Evolutionary conservation across 257 asterid genomes (phyloP), one percentile per base, ranked within the genome.

Genomic region (Plantago elongata): DNA sequence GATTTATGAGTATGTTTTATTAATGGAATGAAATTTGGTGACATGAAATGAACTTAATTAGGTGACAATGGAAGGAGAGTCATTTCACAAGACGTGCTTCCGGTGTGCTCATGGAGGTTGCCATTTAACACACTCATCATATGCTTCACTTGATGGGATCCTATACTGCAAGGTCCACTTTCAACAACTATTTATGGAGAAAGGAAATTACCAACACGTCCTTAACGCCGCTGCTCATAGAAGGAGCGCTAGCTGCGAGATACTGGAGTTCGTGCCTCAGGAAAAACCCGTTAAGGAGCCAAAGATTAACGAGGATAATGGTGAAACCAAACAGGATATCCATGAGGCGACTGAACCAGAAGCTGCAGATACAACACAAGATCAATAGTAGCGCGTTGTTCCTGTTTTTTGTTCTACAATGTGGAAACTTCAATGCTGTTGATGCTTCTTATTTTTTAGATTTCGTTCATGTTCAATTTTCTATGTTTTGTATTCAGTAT

Each of bases 1-100:
- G 8, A 34, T 5, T 4, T 34, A 34, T 34, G 40, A 34, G 40
- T 34, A 7, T 14, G 46, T 46, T 11, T 13, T 29, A 61, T 18
- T 12, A 8, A 40, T 5, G 37, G 38, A 10, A 30, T 38, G 37
- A 30, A 7, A 3, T 14, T 14, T 16, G 7, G 13, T 16, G 13
- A 5, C 5, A 49, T 15, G 13, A 30, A 49, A 4, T 9, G 9
- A 17, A 55, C 45, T 22, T 22, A 22, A 22, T 2, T 22, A 83
- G 90, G 61, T 83, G 83, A 71, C 75, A 34, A 72, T 83, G 90
- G 90, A 83, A 64, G 90, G 85, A 62, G 90, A 83, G 54, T 64
- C 85, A 45, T 83, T 74, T 73, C 90, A 83, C 77, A 83, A 78
- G 45, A 69, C 85, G 47, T 83, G 90, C 75, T 83, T 83, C 73